Evolutionary conservation across 306 rosid genomes (phyloP).

Genomic region (Abrus precatorius): DNA sequence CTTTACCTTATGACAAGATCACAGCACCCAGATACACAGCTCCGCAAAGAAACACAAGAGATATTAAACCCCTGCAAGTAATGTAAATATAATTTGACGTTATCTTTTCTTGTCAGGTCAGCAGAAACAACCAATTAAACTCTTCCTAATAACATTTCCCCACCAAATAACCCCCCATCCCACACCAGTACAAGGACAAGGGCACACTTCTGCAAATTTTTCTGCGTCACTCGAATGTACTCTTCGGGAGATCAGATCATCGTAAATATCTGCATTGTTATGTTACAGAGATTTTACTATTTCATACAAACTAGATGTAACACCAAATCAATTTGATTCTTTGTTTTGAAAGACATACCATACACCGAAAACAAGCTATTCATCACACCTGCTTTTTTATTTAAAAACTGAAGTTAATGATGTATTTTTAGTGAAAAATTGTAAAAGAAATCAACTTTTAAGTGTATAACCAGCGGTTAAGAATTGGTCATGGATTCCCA

Average conservation of each 20-base stretch:
- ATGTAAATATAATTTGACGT: not conserved
- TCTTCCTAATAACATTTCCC: constrained; percentile 40
- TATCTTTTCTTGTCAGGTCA: not conserved
- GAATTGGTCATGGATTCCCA: constrained; percentile 3
- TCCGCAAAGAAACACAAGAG: constrained; percentile 64
- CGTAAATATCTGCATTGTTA: constrained; percentile 67
- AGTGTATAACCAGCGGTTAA: not conserved
- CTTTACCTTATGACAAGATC: constrained; percentile 58
- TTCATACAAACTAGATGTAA: constrained; percentile 18
- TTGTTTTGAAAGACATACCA: constrained; percentile 55
- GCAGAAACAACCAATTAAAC: not conserved
- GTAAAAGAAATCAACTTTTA: not conserved
- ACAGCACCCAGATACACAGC: constrained; percentile 74
- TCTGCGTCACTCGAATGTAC: constrained; percentile 79
- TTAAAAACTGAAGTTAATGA: constrained; percentile 3
- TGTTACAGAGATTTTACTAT: constrained; percentile 6
- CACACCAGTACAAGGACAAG: constrained; percentile 74
- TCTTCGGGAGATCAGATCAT: constrained; percentile 75
- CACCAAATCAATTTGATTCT: constrained; percentile 23
- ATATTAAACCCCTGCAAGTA: constrained; percentile 66
- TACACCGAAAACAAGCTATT: constrained; percentile 76
- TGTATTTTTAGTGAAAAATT: not conserved
- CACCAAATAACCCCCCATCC: constrained; percentile 85
- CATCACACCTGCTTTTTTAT: constrained; percentile 70
- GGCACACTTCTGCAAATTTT: constrained; percentile 75